Evolutionary conservation across 441 rosid species (phyloP).

Genomic region (Sinapis alba): DNA sequence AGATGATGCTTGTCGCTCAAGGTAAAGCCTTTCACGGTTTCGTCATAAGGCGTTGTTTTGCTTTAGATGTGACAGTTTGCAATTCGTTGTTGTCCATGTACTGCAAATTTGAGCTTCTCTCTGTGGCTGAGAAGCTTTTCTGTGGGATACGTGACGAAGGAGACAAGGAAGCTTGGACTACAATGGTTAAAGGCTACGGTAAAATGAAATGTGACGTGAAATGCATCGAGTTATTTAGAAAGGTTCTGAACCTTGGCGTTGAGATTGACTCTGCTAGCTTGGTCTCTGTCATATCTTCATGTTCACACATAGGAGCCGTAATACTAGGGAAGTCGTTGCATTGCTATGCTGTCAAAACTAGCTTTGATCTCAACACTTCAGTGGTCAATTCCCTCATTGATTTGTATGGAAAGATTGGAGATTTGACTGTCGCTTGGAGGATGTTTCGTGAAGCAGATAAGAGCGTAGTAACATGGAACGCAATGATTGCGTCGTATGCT

Average conservation of each 20-base stretch:
- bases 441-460: conserved; percentile 44
- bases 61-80: conserved; percentile 42
- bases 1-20: conserved; percentile 36
- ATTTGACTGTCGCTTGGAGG: conserved; percentile 44
- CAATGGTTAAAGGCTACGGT: conserved; percentile 50
- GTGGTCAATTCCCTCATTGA: conserved; percentile 52
- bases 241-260: conserved; percentile 44
- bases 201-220: conserved; percentile 44
- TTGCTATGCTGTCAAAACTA: conserved; percentile 44
- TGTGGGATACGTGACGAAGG: conserved; percentile 17
- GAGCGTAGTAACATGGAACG: conserved; percentile 56
- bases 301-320: conserved; percentile 45
- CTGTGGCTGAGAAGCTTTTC: conserved; percentile 51
- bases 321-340: conserved; percentile 51
- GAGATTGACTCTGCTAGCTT: conserved; percentile 44
- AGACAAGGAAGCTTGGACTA: conserved; percentile 48
- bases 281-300: conserved; percentile 50
- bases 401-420: conserved; percentile 54
- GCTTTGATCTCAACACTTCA: conserved; percentile 34
- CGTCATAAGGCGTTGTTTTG: conserved; percentile 46
- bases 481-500: conserved; percentile 48
- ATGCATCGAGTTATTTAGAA: conserved; percentile 45
- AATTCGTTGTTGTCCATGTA: conserved; percentile 61
- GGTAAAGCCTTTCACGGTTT: conserved; percentile 69
- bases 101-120: conserved; percentile 54